A percentile compares a stretch with the other conserved stretches of the same genome.
Conservation (phyloP, 768 basidiomycete species). For the Boletus edulis region DNA sequence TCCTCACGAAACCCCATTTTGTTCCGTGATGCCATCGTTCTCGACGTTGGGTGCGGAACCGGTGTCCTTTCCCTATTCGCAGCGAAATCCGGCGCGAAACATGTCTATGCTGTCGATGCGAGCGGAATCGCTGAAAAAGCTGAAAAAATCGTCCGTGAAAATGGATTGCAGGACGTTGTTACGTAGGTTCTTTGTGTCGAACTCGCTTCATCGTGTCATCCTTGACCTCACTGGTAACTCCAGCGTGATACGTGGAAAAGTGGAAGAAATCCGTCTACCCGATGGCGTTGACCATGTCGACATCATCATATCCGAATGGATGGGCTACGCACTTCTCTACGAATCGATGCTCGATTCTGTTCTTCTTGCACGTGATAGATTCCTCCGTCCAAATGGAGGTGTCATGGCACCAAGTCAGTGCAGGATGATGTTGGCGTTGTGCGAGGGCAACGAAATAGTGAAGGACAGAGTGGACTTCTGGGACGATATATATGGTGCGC, state of each 20-base stretch:
- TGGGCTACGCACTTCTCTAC: slow-evolving; percentile 90
- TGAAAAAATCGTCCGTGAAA: slow-evolving; percentile 71
- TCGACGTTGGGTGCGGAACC: slow-evolving; percentile 96
- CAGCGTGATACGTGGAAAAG: slow-evolving; percentile 84
- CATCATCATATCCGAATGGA: slow-evolving; percentile 97
- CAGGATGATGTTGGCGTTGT: slow-evolving; percentile 79
- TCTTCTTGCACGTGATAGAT: slow-evolving; percentile 81
- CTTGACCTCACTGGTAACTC: slow-evolving; percentile 6
- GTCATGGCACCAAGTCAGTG: slow-evolving; percentile 92
- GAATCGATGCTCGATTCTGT: slow-evolving; percentile 99
- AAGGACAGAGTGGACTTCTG: slow-evolving; percentile 89
- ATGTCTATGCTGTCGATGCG: slow-evolving; percentile 90
- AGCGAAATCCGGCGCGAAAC: slow-evolving; percentile 84
- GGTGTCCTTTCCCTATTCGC: slow-evolving; percentile 91
- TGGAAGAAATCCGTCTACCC: slow-evolving; percentile 83
- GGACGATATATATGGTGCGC: slow-evolving; percentile 85
- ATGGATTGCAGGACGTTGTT: slow-evolving; percentile 69
- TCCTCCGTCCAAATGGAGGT: slow-evolving; percentile 65
- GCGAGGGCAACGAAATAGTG: slow-evolving; percentile 70
- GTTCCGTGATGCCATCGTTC: slow-evolving; percentile 82
- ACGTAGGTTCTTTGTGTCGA: slow-evolving; percentile 39
- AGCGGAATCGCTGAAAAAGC: slow-evolving; percentile 81
- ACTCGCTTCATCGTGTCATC: background rate
- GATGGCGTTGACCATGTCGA: slow-evolving; percentile 77
- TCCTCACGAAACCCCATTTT: slow-evolving; percentile 76